Evolutionary conservation across 345 rosid genomes (phyloP).

Genomic region (Leavenworthia alabamica): DNA sequence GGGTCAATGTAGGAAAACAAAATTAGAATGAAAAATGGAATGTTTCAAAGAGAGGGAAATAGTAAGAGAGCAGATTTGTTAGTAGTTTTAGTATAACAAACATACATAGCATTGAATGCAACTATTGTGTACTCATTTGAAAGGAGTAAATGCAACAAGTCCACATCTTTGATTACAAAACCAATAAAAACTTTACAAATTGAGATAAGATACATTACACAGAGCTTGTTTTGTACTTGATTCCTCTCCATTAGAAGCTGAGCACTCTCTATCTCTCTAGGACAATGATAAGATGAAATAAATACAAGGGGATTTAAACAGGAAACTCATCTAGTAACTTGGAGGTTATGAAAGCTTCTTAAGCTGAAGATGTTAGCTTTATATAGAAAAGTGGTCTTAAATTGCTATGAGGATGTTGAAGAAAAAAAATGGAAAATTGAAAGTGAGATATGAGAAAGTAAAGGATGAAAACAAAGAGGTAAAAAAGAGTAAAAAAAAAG

Average conservation of each 20-base stretch:
- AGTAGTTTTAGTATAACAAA: constrained; percentile 39
- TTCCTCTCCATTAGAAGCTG: constrained; percentile 57
- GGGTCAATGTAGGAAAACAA: constrained; percentile 30
- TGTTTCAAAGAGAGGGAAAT: constrained; percentile 29
- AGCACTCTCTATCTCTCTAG: constrained; percentile 18
- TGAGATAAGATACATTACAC: constrained; percentile 49
- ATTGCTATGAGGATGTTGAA: constrained; percentile 10
- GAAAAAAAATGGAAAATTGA: constrained; percentile 13
- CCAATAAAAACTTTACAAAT: constrained; percentile 32
- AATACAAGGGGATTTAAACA: constrained; percentile 33
- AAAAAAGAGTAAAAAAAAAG: constrained; percentile 17
- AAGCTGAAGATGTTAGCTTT: constrained; percentile 29
- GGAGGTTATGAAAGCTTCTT: constrained; percentile 12
- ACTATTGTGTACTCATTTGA: constrained; percentile 20
- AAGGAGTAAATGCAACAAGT: constrained; percentile 45
- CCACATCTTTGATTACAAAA: constrained; percentile 14
- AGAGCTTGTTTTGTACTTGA: constrained; percentile 53
- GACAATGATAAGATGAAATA: constrained; percentile 36
- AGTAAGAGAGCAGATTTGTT: constrained; percentile 22
- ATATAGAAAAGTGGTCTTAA: constrained; percentile 38
- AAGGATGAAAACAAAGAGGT: constrained; percentile 32
- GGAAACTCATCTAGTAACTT: constrained; percentile 44
- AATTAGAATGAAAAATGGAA: constrained; percentile 36
- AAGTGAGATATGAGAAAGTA: constrained; percentile 14
- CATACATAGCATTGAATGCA: constrained; percentile 51